Base-by-base conservation (phyloP, 345 rosid genomes). In the Aquilaria yunnanensis region DNA sequence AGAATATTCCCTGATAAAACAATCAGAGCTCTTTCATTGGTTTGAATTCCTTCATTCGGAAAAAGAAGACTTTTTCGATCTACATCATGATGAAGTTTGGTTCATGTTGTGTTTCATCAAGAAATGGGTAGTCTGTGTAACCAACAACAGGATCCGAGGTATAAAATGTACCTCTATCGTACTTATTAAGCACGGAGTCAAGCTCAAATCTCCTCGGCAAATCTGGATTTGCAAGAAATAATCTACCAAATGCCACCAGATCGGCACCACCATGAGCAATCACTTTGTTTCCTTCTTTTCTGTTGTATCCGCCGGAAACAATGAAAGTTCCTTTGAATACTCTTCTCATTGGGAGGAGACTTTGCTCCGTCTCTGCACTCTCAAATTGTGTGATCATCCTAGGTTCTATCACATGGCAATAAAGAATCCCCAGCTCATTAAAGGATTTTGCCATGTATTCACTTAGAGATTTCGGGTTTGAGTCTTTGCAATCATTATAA, bases 121-220 rank as follows among this genome's bases (percentile, higher is more conserved):
- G 83, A 63, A 86, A 84, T 45, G 96, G 87, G 62, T 86, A 86
- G 70, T 89, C 93, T 1, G 90, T 79, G 54, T 89, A 89, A 61
- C 93, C 93, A 47, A 85, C 49, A 2, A 75, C 75, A 47, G 83
- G 81, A 74, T 88, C 87, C 10, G n/a, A 12, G 2, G 60, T 64
- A 51, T 64, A 64, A 46, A 64, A 64, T 16, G 61, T 65, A 32
- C 14, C 57, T 33, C 68, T 47, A 65, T 65, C 62, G 13, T 65
- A 56, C 48, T 48, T 16, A 13, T 56, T 65, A 56, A 65, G 62
- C 54, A 2, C 62, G 8, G 41, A 54, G 32, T 65, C 3, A 5
- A 56, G 62, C 62, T 56, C 23, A 57, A 65, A 65, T 33, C 68
- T 47, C 53, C 43, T 65, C 5, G 62, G 68, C 32, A 65, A 57